phyloP scores from a whole-genome alignment of 331 rosid species.

The Arachis monticola region DNA sequence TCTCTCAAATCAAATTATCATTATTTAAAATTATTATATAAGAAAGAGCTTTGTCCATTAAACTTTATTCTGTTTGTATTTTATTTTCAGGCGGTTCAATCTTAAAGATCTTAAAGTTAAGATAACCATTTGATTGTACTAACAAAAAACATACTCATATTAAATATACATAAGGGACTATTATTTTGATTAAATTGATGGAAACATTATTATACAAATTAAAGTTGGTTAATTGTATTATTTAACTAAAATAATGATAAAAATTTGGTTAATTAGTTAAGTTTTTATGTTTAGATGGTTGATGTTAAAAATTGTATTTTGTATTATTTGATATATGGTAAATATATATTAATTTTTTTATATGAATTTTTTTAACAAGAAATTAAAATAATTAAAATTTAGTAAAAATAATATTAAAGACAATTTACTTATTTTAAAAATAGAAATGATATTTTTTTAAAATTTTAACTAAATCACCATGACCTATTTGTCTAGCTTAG shows the following conservation, averaged over 20 bases:
- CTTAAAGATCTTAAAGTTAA: neutral
- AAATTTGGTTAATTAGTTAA: neutral
- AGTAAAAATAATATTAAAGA: too few species aligned
- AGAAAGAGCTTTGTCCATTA: neutral
- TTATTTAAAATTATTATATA: too few species aligned
- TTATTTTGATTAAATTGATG: slow-evolving; percentile 11
- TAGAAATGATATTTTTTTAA: too few species aligned
- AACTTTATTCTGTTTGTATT: neutral
- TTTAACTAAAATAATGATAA: neutral
- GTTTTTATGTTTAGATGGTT: slow-evolving; percentile 24
- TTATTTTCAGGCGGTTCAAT: slow-evolving; percentile 2
- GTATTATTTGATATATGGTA: neutral
- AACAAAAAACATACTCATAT: neutral
- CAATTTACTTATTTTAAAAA: too few species aligned
- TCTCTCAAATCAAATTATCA: neutral
- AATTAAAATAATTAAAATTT: too few species aligned
- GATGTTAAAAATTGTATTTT: neutral
- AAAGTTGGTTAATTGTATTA: slow-evolving; percentile 6
- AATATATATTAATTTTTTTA: neutral
- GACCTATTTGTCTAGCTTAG: too few species aligned
- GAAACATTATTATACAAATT: neutral
- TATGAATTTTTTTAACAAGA: too few species aligned
- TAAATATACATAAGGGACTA: slow-evolving; percentile 6
- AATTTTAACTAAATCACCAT: too few species aligned
- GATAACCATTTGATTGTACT: neutral